Evolutionary conservation across 805 yeast genomes (phyloP), one percentile per base, ranked within the genome.

Genomic region (Vanderwaltozyma verrucispora): DNA sequence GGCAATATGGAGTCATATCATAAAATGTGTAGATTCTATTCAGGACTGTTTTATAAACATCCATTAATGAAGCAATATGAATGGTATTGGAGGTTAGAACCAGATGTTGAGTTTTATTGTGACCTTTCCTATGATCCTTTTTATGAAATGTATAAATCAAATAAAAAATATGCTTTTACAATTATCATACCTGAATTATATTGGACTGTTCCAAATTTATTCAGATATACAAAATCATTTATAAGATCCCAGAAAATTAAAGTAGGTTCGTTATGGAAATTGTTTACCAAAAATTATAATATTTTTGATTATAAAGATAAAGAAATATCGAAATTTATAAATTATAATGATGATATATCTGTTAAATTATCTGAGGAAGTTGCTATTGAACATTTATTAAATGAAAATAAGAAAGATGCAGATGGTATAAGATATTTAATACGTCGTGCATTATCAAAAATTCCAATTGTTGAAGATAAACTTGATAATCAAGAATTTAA

Each of bases 51-150:
- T 53, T 85, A 74, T 62, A 74, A 78, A 42, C 96, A 89, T 57
- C 82, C 81, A 5, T 54, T 84, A 44, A 79, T 89, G 30, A 60
- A 60, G 35, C 70, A 75, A 42, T 69, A 76, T 39, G 86, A 87
- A 43, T 89, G 95, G 94, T 89, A 87, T 62, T 88, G 96, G 96
- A 70, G 97, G 39, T 86, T 92, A 11, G 98, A 92, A 59, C 97
- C 97, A 3, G 81, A 81, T 46, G 92, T 89, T 29, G 79, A 83
- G 46, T 86, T 85, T 54, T 86, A 70, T 56, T 89, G 98, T 61
- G 96, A 89, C 57, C 60, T 87, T 38, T 80, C 95, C 0, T 86
- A 88, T 60, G 97, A 89, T 60, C 95, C 96, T 12, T 92, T 89
- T 53, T 47, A 69, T 13, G 85, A 81, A 50, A 86, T 89, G 96